Evolutionary conservation across 1,284 basidiomycete genomes (phyloP), one percentile per base, ranked within the genome.

Genomic region (Psilocybe mexicana): DNA sequence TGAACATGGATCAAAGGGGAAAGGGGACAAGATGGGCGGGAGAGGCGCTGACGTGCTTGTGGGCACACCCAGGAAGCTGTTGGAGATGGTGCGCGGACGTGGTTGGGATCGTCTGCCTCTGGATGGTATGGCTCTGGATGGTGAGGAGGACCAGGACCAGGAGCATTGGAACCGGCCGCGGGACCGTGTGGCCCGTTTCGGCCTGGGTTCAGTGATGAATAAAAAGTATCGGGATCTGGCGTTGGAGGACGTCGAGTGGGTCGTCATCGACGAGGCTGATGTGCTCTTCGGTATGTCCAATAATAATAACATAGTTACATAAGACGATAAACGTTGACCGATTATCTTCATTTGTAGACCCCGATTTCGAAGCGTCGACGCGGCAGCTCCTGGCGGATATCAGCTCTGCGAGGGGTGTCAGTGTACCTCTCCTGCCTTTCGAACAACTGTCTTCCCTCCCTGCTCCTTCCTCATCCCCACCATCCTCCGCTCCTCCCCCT

Each of bases 221-320:
- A 73, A 70, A 71, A 68, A 63, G 53, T 77, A 76, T 6, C 72
- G 79, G 46, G 79, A 83, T 0, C 79, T 90, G 70, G 77, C 83
- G 0, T 72, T 92, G 24, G 78, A 78, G 52, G 79, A 82, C 46
- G 76, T 94, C 0, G 90, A 94, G 66, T 95, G 92, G 91, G 84
- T 96, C 5, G 79, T 94, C 1, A 77, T 95, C 2, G 93, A 96
- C 63, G 93, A 96, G 69, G 92, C 94, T 0, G 93, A 96, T 68
- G 85, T 95, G 33, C 76, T 95, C n/a, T 88, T 94, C 55, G 92
- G 92, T 90, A 61, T 58, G 82, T 74, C 1, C 11, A 2, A 12
- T 40, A 18, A 18, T 18, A 18, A 18, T 18, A 18, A 18, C 18
- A 18, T 18, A 18, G 18, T 18, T 18, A 18, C 18, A 18, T 18